Base-by-base conservation (phyloP, 441 rosid genomes). In the Iberis amara region DNA sequence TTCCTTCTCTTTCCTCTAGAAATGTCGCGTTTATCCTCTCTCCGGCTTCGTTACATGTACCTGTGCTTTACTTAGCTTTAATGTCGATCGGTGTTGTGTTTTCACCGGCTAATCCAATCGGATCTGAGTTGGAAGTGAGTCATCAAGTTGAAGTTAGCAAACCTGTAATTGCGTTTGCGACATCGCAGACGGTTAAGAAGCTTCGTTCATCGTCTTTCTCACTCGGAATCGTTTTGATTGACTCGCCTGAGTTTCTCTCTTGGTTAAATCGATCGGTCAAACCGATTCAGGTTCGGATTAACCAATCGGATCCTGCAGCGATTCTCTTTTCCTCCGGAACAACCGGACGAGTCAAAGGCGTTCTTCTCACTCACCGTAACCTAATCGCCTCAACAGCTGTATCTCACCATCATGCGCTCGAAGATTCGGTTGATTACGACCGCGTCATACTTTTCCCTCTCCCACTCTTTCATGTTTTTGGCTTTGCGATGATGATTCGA, bases 251-350 rank as follows among this genome's bases (percentile, higher is more conserved):
- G 74, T 91, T 87, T 65, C 50, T 41, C 43, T 72, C 90, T 2
- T 60, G 75, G 58, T 59, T 78, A 31, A 40, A 55, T 54, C 74
- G 31, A 11, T 3, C 66, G 57, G 21, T 18, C 21, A 7, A 9
- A 0, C 59, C 27, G 37, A 27, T 46, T 37, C 58, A 42, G 5
- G 53, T 44, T 45, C 65, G 53, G 13, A 76, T 83, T 23, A 41
- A 62, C 5, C 98, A 83, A 68, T 75, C 85, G 23, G 85, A 82
- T 49, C 11, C 78, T 48, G 96, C 92, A 0, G 85, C 85, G n/a
- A 69, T 86, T 40, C 81, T 90, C 0, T 90, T 67, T 66, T 90
- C 96, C 2, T 90, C 97, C 0, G 97, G 94, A 23, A 90, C 97
- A 9, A 86, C 94, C 0, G 97, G 94, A 3, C 56, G 59, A 18